Evolutionary conservation across 345 rosid species (phyloP), one percentile per base, ranked within the genome.

Genomic region (Luvunga scandens): DNA sequence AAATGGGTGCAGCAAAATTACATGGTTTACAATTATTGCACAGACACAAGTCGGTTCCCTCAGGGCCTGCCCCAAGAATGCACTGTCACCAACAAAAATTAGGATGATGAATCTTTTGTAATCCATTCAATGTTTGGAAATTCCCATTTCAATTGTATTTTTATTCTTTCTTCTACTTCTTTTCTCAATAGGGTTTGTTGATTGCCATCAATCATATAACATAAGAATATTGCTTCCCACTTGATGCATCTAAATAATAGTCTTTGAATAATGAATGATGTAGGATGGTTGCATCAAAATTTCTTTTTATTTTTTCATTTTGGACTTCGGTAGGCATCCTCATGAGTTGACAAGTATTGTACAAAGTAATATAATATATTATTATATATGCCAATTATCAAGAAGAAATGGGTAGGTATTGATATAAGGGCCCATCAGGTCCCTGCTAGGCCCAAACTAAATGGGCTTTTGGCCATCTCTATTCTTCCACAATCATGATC

Each of bases 1-100:
- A 81, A 78, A 67, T 80, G 82, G 82, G 87, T 88, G 63, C 91
- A 87, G 71, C 80, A 83, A 36, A 89, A 83, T 68, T 84, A 71
- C 79, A 80, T 86, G 85, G 70, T 86, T 36, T 86, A 86, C 67
- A 78, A 84, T 80, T 86, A 86, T 28, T 86, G 87, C 76, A 75
- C 79, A 0, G 89, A 86, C 79, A 31, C 79, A 19, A 84, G 73
- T 25, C 81, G 87, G 62, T 86, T 86, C 75, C 87, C 89, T 28
- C 83, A 78, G 66, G 85, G 89, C 65, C 77, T 81, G 31, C 84
- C 88, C 19, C 80, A 73, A 67, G 88, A 86, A 63, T 86, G 88
- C 80, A 39, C 66, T 18, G 59, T 78, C 69, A 45, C 57, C 9
- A 27, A 50, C 68, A 73, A 73, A 16, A 71, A 55, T 9, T 69